These are phyloP conservation scores for Ceratorhiza oryzae-sativae DNA, from an alignment of 1,284 basidiomycete genomes.

Conservation along the genomic window DNA sequence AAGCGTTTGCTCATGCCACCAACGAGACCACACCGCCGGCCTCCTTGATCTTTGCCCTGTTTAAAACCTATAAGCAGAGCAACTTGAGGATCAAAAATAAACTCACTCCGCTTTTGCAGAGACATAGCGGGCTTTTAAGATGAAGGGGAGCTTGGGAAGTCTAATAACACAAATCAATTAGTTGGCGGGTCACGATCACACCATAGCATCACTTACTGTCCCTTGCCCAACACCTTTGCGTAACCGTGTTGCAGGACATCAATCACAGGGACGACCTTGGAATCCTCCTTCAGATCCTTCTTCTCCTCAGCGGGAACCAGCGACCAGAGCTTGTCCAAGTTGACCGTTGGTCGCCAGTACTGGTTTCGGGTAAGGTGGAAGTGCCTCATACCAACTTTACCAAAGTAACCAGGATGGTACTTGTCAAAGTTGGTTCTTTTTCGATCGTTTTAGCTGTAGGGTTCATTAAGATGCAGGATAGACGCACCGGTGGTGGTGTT, in stretches of 20 bases:
- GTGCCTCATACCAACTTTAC: constrained; percentile 99
- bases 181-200: background rate
- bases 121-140: constrained; percentile 95
- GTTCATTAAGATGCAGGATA: constrained; percentile 5
- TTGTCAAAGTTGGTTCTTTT: constrained; percentile 86
- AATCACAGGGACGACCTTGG: constrained; percentile 88
- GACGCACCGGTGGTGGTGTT: constrained; percentile 96
- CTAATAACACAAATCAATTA: constrained; percentile 51
- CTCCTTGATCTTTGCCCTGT: constrained; percentile 85
- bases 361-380: constrained; percentile 95
- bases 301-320: constrained; percentile 81
- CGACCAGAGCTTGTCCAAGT: constrained; percentile 92
- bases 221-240: constrained; percentile 91
- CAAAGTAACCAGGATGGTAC: constrained; percentile 99
- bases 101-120: constrained; percentile 87
- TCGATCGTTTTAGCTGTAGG: background rate
- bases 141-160: constrained; percentile 85
- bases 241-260: constrained; percentile 87
- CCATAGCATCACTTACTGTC: constrained; percentile 62
- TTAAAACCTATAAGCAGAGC: background rate
- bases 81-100: constrained; percentile 4
- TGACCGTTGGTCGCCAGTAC: constrained; percentile 93
- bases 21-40: constrained; percentile 93
- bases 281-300: constrained; percentile 69
- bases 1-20: constrained; percentile 69